Evolutionary conservation across 1,284 basidiomycete species (phyloP).

Genomic region (Rugosomyces carneus): DNA sequence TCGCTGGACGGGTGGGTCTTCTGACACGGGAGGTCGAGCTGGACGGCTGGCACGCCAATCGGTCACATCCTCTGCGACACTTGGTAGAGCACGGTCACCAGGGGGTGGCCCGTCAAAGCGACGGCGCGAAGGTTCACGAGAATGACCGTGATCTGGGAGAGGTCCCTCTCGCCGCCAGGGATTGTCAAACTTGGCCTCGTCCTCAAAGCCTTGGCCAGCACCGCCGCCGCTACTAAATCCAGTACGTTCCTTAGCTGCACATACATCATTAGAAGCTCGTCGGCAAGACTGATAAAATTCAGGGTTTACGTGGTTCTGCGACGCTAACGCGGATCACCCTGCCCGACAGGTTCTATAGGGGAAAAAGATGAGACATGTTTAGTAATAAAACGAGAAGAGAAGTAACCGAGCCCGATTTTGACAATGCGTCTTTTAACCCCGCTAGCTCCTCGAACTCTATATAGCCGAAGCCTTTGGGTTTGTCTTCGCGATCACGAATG

Average conservation of each 20-base stretch:
- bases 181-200: slow-evolving; percentile 68
- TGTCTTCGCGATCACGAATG: slow-evolving; percentile 86
- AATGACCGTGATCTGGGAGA: slow-evolving; percentile 54
- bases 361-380: slow-evolving; percentile 7
- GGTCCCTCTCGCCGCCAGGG: slow-evolving; percentile 90
- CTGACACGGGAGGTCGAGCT: slow-evolving; percentile 31
- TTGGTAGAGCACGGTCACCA: slow-evolving; percentile 38
- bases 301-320: slow-evolving; percentile 84
- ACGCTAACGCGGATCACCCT: slow-evolving; percentile 88
- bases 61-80: slow-evolving; percentile 48
- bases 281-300: background rate
- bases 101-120: slow-evolving; percentile 50
- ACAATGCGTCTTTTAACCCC: slow-evolving; percentile 77
- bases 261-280: slow-evolving; percentile 8
- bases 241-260: slow-evolving; percentile 64
- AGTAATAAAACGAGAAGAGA: background rate
- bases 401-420: slow-evolving; percentile 59
- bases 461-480: slow-evolving; percentile 97
- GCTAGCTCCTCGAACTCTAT: slow-evolving; percentile 88
- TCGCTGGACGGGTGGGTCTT: slow-evolving; percentile 41
- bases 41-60: slow-evolving; percentile 73
- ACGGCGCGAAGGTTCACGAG: slow-evolving; percentile 56
- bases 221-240: slow-evolving; percentile 46
- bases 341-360: slow-evolving; percentile 60
- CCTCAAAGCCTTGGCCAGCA: slow-evolving; percentile 43